Percentiles rank a stretch among this genome's conserved stretches.
Conservation (phyloP, 176 grass and related monocot genomes). For the Aegilops umbellulata region DNA sequence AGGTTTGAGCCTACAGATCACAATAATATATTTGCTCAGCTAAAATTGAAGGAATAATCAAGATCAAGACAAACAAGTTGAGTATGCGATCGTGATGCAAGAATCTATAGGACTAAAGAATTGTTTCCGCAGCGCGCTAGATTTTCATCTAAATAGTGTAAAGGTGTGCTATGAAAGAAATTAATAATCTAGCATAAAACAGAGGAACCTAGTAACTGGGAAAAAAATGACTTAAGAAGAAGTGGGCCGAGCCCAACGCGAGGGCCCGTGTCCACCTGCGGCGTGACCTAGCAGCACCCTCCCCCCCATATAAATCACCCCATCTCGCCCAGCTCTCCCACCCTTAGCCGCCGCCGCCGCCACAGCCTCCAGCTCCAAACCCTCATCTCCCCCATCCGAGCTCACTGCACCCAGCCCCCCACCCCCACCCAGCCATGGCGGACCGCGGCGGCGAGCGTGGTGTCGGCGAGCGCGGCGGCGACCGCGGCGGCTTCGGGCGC, state of each 20-base stretch:
- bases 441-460: conserved; percentile 53
- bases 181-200: too few relatives aligned
- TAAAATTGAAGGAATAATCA: not conserved
- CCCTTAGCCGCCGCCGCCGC: conserved; percentile 6
- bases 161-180: too few relatives aligned
- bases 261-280: too few relatives aligned
- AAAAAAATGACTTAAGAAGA: too few relatives aligned
- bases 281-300: too few relatives aligned
- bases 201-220: too few relatives aligned
- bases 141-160: not conserved
- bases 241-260: too few relatives aligned
- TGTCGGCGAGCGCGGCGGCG: conserved; percentile 40
- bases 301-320: conserved; percentile 22
- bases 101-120: not conserved
- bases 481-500: conserved; percentile 50
- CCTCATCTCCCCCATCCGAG: not conserved
- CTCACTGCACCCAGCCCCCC: not conserved
- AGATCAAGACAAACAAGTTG: not conserved
- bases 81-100: not conserved
- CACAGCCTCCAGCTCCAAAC: conserved; percentile 10
- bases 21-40: not conserved
- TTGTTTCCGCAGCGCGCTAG: not conserved
- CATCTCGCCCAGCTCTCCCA: not conserved
- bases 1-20: not conserved
- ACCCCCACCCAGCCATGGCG: conserved; percentile 29